Conservation (phyloP, 352 stramenopile genomes). For the Pythium graminicola region DNA sequence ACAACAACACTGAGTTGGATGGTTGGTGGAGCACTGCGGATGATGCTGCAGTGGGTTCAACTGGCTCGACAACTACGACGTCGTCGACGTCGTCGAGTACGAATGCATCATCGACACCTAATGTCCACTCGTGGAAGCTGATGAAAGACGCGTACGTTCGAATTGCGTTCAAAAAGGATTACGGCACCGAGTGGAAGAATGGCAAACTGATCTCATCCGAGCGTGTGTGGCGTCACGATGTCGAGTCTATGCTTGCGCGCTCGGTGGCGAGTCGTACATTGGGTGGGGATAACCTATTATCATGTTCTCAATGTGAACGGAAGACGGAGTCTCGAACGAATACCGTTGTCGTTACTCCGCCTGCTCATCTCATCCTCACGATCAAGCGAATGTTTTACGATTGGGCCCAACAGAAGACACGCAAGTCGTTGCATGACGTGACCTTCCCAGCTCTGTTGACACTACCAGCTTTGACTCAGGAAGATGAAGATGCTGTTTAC, state of each 20-base stretch:
- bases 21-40: slow-evolving; percentile 73
- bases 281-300: slow-evolving; percentile 72
- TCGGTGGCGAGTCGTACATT: slow-evolving; percentile 77
- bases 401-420: slow-evolving; percentile 82
- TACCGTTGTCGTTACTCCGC: slow-evolving; percentile 74
- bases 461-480: slow-evolving; percentile 46
- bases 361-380: slow-evolving; percentile 79
- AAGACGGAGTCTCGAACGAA: slow-evolving; percentile 81
- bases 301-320: slow-evolving; percentile 54
- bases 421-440: slow-evolving; percentile 83
- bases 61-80: no score
- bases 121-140: slow-evolving; percentile 51
- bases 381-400: slow-evolving; percentile 90
- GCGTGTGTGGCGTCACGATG: slow-evolving; percentile 76
- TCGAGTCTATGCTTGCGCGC: slow-evolving; percentile 74
- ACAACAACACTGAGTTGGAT: slow-evolving; percentile 44
- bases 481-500: slow-evolving; percentile 49
- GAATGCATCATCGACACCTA: slow-evolving; percentile 6
- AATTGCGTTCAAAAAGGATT: slow-evolving; percentile 87
- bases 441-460: slow-evolving; percentile 63
- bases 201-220: slow-evolving; percentile 73
- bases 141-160: slow-evolving; percentile 83
- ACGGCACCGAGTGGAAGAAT: slow-evolving; percentile 82
- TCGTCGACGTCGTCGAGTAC: slow-evolving; percentile 11
- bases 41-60: slow-evolving; percentile 12